These are phyloP conservation scores for Trametes villosa DNA, from an alignment of 768 basidiomycete genomes.

Conservation along the genomic window DNA sequence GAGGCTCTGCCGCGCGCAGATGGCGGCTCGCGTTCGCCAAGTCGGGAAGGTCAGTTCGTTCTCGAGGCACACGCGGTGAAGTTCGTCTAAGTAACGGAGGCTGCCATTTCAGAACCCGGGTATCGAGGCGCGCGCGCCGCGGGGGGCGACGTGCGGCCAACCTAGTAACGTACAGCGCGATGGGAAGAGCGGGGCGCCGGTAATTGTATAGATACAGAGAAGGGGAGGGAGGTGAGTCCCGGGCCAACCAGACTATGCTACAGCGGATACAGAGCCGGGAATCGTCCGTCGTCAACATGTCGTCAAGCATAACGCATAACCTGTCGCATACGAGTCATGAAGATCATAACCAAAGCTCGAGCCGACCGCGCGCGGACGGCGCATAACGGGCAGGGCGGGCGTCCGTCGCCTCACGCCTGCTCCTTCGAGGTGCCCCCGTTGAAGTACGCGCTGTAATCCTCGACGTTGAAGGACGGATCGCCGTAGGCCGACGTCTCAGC, in stretches of 20 bases:
- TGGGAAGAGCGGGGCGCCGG: neutral
- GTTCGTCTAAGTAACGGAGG: neutral
- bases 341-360: constrained; percentile 6
- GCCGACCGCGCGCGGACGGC: neutral
- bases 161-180: constrained; percentile 12
- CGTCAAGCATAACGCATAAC: constrained; percentile 10
- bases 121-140: constrained; percentile 13
- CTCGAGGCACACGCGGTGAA: neutral
- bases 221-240: constrained; percentile 18
- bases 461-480: constrained; percentile 24
- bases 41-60: constrained; percentile 17
- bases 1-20: neutral
- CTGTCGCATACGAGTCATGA: constrained; percentile 15
- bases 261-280: constrained; percentile 5
- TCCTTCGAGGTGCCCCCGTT: constrained; percentile 10
- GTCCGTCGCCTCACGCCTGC: neutral
- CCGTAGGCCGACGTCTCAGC: constrained; percentile 23
- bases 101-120: constrained; percentile 14
- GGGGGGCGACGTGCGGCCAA: neutral
- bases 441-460: constrained; percentile 28
- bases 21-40: constrained; percentile 1
- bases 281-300: constrained; percentile 18
- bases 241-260: constrained; percentile 15
- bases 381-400: neutral
- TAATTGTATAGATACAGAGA: constrained; percentile 21